Base-by-base conservation (phyloP, 768 basidiomycete genomes). In the Leccinellum rugosiceps region DNA sequence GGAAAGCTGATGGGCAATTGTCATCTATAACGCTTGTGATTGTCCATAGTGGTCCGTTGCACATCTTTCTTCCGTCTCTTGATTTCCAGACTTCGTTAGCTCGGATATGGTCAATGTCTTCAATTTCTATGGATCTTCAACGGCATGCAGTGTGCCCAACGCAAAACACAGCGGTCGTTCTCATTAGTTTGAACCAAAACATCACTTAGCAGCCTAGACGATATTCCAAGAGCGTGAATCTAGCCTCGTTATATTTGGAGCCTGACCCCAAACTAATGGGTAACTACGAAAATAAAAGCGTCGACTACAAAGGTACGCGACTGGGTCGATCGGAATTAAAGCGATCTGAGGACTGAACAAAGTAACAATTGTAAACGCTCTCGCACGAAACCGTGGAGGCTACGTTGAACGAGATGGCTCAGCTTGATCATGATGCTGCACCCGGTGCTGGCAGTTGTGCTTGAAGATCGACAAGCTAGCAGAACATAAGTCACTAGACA, bases 401-500 rank as follows among this genome's bases (percentile, higher is more conserved):
- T 2, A 23, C n/a, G 1, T 21, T 26, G 38, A 23, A 34, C 38
- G 9, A 46, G 17, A 49, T 17, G 3, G 19, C n/a, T 59, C 38
- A 69, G 44, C 41, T 57, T 31, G 31, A 28, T 28, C 28, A 28
- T 32, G 66, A 50, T 41, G 31, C 14, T 4, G 50, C 30, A 17
- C 45, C 41, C 38, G 77, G 77, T 63, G 71, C 58, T 10, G 77
- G 77, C 21, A 88, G 67, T 47, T 84, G 76, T 2, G 83, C 72
- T 68, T 91, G 89, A 48, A 88, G 76, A 58, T 86, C 83, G 32
- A 85, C 81, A 58, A 90, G 77, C 89, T 91, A 25, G 30, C 23
- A 28, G 50, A 19, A 61, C 51, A 57, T 66, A 53, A 58, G 56
- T 61, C 50, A 63, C 48, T 38, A 52, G 48, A 58, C 52, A 13